Conservation (phyloP, 768 basidiomycete species). For the Termitomyces sp. region DNA sequence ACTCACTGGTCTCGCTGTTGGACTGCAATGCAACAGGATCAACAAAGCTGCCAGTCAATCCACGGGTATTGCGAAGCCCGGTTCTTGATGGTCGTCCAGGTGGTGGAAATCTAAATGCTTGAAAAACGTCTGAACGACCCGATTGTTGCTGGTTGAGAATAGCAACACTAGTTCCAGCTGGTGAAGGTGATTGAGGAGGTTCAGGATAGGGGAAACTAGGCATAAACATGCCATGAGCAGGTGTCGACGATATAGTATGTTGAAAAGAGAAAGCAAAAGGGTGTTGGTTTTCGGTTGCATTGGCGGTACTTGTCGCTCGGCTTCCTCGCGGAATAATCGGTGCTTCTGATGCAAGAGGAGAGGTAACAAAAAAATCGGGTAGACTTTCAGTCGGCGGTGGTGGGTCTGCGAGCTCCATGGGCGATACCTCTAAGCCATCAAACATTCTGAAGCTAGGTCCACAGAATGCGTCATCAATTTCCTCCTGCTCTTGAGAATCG, state of each 20-base stretch:
- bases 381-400: conserved; percentile 51
- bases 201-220: conserved; percentile 50
- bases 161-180: conserved; percentile 30
- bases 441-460: conserved; percentile 47
- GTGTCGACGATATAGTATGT: conserved; percentile 45
- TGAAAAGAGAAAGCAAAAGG: conserved; percentile 52
- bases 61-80: conserved; percentile 27
- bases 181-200: conserved; percentile 56
- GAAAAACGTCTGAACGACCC: conserved; percentile 43
- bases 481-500: conserved; percentile 14
- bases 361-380: conserved; percentile 46
- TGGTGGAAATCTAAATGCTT: conserved; percentile 42
- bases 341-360: conserved; percentile 30
- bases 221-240: conserved; percentile 42
- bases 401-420: conserved; percentile 34
- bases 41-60: conserved; percentile 28
- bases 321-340: conserved; percentile 9
- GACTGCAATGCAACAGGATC: conserved; percentile 37
- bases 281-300: conserved; percentile 50
- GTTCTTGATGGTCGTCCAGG: conserved; percentile 34
- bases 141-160: conserved; percentile 25
- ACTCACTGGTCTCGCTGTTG: conserved; percentile 23
- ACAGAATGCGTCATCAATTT: conserved; percentile 16
- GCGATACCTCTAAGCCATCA: conserved; percentile 34
- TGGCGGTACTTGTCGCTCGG: conserved; percentile 41